Conservation (phyloP, 495 filamentous ascomycete genomes). For the Tricharina praecox region DNA sequence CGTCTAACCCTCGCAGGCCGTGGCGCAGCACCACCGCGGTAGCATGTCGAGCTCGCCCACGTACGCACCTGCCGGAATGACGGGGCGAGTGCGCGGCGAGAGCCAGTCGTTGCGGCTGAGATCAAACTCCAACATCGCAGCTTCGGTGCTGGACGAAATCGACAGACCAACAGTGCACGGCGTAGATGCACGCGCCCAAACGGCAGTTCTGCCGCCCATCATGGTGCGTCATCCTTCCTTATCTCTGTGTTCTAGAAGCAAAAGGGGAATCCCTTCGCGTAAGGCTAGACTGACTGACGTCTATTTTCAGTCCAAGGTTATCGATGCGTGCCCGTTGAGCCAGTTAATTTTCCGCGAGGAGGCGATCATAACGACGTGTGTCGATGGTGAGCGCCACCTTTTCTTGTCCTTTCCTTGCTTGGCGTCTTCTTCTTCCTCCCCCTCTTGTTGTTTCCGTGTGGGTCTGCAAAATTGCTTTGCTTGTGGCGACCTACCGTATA, state of each 20-base stretch:
- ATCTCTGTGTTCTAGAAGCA: too few relatives aligned
- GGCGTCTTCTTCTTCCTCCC: too few relatives aligned
- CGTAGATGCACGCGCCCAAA: slow-evolving; percentile 61
- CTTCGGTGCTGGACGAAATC: slow-evolving; percentile 26
- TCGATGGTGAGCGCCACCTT: slow-evolving; percentile 25
- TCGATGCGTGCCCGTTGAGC: slow-evolving; percentile 71
- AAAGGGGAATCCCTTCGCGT: slow-evolving; percentile 8
- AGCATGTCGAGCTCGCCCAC: slow-evolving; percentile 39
- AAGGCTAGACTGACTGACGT: too few relatives aligned
- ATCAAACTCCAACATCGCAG: slow-evolving; percentile 46
- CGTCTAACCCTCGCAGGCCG: slow-evolving; percentile 24
- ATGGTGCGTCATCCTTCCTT: slow-evolving; percentile 49
- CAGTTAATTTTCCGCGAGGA: slow-evolving; percentile 87
- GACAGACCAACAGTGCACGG: slow-evolving; percentile 47
- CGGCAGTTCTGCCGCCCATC: slow-evolving; percentile 81
- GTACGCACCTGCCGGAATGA: slow-evolving; percentile 31
- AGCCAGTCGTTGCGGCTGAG: slow-evolving; percentile 39
- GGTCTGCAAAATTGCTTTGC: too few relatives aligned
- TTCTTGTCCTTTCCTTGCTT: too few relatives aligned
- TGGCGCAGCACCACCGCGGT: slow-evolving; percentile 38
- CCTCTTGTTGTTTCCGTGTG: too few relatives aligned
- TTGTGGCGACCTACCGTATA: too few relatives aligned
- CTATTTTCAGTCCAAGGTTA: slow-evolving; percentile 49
- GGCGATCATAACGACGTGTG: slow-evolving; percentile 78
- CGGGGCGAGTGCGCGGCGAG: slow-evolving; percentile 23